Conservation (phyloP, 371 early-diverging fungal genomes). For the Blastocladiella emersonii region DNA sequence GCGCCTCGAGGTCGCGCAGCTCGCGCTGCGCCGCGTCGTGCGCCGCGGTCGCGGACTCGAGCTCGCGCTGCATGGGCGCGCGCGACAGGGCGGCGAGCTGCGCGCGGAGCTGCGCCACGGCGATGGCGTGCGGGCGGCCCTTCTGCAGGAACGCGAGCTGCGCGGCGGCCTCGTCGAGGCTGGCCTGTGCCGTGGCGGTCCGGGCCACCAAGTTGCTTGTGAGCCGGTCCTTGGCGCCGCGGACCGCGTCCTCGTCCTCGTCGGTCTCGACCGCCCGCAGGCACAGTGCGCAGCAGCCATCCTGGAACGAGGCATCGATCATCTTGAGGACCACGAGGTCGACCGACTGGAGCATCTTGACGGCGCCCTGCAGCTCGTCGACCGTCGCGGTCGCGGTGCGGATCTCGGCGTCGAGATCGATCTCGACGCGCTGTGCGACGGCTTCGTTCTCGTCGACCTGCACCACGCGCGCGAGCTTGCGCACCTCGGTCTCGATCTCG, state of each 20-base stretch:
- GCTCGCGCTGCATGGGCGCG: slow-evolving; percentile 1
- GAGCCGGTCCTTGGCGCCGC: not conserved
- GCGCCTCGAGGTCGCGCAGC: no score
- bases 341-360: not conserved
- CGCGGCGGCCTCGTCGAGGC: not conserved
- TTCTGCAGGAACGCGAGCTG: not conserved
- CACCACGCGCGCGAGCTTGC: no score
- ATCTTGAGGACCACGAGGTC: not conserved
- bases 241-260: not conserved
- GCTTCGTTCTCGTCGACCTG: no score
- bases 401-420: not conserved
- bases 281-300: not conserved
- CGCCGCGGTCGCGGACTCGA: not conserved
- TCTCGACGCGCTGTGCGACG: no score
- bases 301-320: not conserved
- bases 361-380: not conserved
- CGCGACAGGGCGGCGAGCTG: not conserved
- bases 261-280: not conserved
- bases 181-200: slow-evolving; percentile 6
- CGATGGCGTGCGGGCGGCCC: not conserved
- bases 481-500: no score
- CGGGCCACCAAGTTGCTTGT: slow-evolving; percentile 6
- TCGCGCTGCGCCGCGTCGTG: not conserved
- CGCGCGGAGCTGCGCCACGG: not conserved
- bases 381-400: not conserved